Base-by-base conservation (phyloP, 768 basidiomycete genomes). In the Lactarius pseudohatsudake region DNA sequence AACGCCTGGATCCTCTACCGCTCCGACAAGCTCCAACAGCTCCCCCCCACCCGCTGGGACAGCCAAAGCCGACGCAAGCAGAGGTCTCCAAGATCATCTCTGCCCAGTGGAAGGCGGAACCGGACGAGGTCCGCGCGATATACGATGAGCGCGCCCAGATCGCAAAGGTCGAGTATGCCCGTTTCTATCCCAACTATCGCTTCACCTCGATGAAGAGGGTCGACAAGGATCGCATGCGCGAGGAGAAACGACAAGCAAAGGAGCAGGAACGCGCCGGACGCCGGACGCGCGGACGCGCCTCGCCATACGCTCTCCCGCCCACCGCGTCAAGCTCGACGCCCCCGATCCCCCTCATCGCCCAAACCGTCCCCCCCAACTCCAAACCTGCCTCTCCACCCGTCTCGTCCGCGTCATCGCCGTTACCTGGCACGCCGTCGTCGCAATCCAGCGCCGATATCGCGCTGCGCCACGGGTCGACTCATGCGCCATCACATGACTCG, bases 1-100 rank as follows among this genome's bases (percentile, higher is more conserved):
- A 83, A 82, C 70, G 80, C 82, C 10, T 82, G 82, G 82, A 82
- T 83, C 69, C 70, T 83, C 15, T 83, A 82, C 69, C 78, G 82
- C n/a, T 81, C 80, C 6, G 79, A 80, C 64, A 79, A 77, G 64
- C 74, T 82, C 28, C 75, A 72, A 60, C 71, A 76, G 15, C 73
- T 80, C n/a, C 62, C 72, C 74, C n/a, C 68, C 72, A 22, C 59
- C 72, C 58, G 41, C 30, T 63, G 4, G 76, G 69, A 36, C 71
- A 71, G 66, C 66, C 74, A 0, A 68, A 73, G 55, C 73, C 74
- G 11, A 76, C 79, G 10, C 81, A 81, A 70, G 81, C 79, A 2
- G 77, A 79, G 59, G 75, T 82, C 63, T 81, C 80, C 50, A 80
- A 79, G 72, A 63, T 77, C 45, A 80, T 82, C 70, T 76, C 78